Percentiles rank a stretch among this genome's conserved stretches.
phyloP scores from a whole-genome alignment of 2,329 filamentous ascomycete genomes.

The Epichloe baconii region DNA sequence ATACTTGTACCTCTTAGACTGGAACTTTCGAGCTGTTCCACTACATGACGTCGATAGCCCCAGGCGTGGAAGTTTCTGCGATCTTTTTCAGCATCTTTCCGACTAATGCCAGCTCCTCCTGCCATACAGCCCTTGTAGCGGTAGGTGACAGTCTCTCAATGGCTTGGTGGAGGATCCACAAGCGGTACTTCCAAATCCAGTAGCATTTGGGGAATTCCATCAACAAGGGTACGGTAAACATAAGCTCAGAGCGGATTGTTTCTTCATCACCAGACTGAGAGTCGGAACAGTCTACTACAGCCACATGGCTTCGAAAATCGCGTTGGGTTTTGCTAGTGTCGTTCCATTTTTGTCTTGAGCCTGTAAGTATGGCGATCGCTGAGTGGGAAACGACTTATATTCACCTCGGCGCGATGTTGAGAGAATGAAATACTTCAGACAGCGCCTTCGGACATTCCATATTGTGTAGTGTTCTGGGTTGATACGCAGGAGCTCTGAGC shows the following conservation, averaged over 20 bases:
- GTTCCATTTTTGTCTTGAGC: neutral
- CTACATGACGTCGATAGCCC: conserved; percentile 74
- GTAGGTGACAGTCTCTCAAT: conserved; percentile 46
- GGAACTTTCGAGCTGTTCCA: conserved; percentile 57
- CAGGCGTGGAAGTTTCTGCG: conserved; percentile 93
- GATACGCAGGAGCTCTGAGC: conserved; percentile 54
- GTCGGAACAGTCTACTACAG: neutral
- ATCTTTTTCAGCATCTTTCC: conserved; percentile 82
- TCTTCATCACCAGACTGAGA: conserved; percentile 1
- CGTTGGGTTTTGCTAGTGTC: neutral
- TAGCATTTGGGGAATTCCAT: conserved; percentile 91
- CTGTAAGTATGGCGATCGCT: neutral
- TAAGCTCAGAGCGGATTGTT: conserved; percentile 58
- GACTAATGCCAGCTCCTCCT: conserved; percentile 68
- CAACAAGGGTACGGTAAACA: conserved; percentile 73
- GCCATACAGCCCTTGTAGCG: conserved; percentile 58
- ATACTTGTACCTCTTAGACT: conserved; percentile 44
- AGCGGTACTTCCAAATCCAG: conserved; percentile 96
- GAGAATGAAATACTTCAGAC: conserved; percentile 35
- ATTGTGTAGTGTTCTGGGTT: conserved; percentile 86
- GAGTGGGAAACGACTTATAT: neutral
- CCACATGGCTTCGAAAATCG: neutral
- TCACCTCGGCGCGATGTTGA: neutral
- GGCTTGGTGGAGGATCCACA: conserved; percentile 69
- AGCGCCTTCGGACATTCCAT: conserved; percentile 77